Percentiles rank a stretch among this genome's conserved stretches.
These are phyloP conservation scores for Pseudonitzschia pungens DNA, from an alignment of 108 stramenopile species.

Conservation along the genomic window DNA sequence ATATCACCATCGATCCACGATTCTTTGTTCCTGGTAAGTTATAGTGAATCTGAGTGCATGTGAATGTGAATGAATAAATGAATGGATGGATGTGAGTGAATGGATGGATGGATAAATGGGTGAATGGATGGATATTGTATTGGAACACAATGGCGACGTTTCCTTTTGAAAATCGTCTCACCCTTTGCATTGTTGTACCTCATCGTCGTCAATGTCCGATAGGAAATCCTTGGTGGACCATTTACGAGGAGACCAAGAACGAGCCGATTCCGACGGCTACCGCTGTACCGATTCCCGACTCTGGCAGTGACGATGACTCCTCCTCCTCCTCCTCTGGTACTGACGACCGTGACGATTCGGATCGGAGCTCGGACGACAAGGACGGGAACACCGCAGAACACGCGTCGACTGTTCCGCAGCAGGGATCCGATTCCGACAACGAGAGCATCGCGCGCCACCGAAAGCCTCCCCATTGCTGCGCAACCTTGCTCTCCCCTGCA, in stretches of 20 bases:
- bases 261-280: conserved; percentile 23
- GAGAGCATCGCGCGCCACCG: neutral
- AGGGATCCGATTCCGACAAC: neutral
- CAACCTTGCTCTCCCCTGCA: conserved; percentile 17
- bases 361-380: neutral
- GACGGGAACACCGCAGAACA: neutral
- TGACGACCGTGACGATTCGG: neutral
- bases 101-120: no score
- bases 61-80: no score
- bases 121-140: no score
- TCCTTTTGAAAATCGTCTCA: conserved; percentile 6
- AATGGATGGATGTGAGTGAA: no score
- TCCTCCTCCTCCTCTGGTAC: no score
- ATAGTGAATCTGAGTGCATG: no score
- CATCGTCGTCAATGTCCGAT: neutral
- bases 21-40: conserved; percentile 38
- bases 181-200: neutral
- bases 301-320: neutral
- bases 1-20: conserved; percentile 30
- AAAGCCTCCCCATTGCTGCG: conserved; percentile 10
- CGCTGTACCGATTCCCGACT: conserved; percentile 7
- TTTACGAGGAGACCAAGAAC: conserved; percentile 34
- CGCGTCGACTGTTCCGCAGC: neutral
- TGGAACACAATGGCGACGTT: no score
- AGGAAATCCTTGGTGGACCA: conserved; percentile 43